These are phyloP conservation scores for Xanthoceras sorbifolium DNA, from an alignment of 345 rosid species.

Conservation along the genomic window DNA sequence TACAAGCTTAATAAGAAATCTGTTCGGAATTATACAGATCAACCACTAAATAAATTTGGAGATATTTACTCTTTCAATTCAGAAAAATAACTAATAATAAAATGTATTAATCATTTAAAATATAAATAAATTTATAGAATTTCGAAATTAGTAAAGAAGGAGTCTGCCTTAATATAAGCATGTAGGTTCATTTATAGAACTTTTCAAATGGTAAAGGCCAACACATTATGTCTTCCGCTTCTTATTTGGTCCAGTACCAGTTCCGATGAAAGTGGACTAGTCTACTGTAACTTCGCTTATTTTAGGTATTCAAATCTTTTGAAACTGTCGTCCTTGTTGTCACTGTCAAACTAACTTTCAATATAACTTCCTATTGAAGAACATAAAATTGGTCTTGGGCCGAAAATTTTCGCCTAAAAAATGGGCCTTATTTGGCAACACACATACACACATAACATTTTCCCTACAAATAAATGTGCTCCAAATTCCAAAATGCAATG, in stretches of 20 bases:
- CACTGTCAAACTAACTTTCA: neutral
- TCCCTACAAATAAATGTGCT: neutral
- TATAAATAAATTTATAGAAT: too few relatives aligned
- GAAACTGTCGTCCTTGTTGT: neutral
- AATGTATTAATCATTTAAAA: too few relatives aligned
- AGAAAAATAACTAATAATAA: too few relatives aligned
- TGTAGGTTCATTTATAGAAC: too few relatives aligned
- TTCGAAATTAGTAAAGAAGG: too few relatives aligned
- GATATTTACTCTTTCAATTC: too few relatives aligned
- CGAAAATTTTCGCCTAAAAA: neutral
- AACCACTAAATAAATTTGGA: too few relatives aligned
- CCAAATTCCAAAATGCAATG: neutral
- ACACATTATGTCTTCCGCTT: too few relatives aligned
- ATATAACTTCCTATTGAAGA: too few relatives aligned
- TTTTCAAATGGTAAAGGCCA: neutral
- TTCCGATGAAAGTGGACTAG: neutral
- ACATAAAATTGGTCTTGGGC: neutral
- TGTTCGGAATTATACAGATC: too few relatives aligned
- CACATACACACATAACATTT: neutral
- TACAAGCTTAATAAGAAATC: too few relatives aligned
- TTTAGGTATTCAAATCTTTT: neutral
- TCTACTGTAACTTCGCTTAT: neutral
- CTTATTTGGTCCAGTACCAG: neutral
- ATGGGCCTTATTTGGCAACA: conserved; percentile 4
- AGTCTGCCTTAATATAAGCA: too few relatives aligned